phyloP scores from a whole-genome alignment of 2,329 filamentous ascomycete species.

The Metarhizium humberi region DNA sequence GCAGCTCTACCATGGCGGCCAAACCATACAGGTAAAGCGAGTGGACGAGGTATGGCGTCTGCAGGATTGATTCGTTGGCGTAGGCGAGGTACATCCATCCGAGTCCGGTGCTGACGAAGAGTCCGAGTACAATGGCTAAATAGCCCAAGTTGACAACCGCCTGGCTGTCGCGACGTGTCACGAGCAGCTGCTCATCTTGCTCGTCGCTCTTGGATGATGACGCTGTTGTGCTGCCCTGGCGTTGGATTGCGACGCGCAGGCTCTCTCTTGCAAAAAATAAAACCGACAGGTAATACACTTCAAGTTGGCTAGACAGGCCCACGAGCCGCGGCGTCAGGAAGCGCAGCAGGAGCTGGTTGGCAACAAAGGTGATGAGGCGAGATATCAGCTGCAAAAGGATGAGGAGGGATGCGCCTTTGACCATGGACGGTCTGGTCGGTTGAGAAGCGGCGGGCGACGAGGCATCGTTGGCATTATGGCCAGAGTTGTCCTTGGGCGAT shows the following conservation, averaged over 20 bases:
- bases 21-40: constrained; percentile 46
- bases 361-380: constrained; percentile 78
- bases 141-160: constrained; percentile 84
- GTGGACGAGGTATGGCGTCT: constrained; percentile 53
- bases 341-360: constrained; percentile 85
- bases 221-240: constrained; percentile 40
- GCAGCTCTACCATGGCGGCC: constrained; percentile 61
- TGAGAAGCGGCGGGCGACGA: neutral
- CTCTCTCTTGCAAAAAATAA: constrained; percentile 92
- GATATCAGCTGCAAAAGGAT: constrained; percentile 82
- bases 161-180: constrained; percentile 43
- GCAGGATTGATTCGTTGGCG: constrained; percentile 33
- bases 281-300: constrained; percentile 87
- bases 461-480: neutral
- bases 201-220: constrained; percentile 2
- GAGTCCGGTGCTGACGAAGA: constrained; percentile 53
- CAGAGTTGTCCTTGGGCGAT: neutral
- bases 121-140: constrained; percentile 61
- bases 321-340: constrained; percentile 79
- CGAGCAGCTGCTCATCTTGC: constrained; percentile 3
- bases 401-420: constrained; percentile 72
- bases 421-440: constrained; percentile 22
- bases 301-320: constrained; percentile 79
- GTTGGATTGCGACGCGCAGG: constrained; percentile 81
- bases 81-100: constrained; percentile 58